phyloP scores from a whole-genome alignment of 179 eudicot species.

The Spinacia oleracea region DNA sequence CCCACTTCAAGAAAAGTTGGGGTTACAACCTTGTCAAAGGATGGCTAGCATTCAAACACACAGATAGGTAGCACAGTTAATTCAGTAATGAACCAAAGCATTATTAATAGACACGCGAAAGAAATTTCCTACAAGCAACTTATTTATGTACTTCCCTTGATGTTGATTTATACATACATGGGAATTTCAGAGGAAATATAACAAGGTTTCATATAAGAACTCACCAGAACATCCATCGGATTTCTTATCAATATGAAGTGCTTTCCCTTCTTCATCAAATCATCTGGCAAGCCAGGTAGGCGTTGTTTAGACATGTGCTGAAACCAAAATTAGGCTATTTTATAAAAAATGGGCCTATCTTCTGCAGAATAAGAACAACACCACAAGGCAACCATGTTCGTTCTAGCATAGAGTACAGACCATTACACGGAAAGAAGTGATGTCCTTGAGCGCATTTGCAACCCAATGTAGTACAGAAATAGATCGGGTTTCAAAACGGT shows the following conservation, averaged over 20 bases:
- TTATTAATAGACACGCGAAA: neutral
- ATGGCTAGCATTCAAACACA: constrained; percentile 51
- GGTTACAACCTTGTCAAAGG: constrained; percentile 81
- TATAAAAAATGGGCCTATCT: neutral
- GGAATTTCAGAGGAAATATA: neutral
- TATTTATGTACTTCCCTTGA: neutral
- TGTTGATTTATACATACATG: neutral
- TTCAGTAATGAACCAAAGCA: neutral
- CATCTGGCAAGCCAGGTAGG: constrained; percentile 59
- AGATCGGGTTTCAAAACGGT: too few species aligned
- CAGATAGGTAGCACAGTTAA: constrained; percentile 16
- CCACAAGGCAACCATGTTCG: neutral
- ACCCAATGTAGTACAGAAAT: too few species aligned
- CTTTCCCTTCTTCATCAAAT: constrained; percentile 83
- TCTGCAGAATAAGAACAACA: neutral
- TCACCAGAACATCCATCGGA: constrained; percentile 85
- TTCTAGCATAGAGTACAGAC: neutral
- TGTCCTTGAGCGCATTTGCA: neutral
- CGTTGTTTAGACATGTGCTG: constrained; percentile 91
- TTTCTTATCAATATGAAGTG: constrained; percentile 85
- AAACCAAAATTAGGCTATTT: constrained; percentile 16
- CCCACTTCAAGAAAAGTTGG: constrained; percentile 77
- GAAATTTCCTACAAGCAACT: neutral
- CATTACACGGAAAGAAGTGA: neutral
- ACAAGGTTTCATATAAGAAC: constrained; percentile 8